Percentiles rank a stretch among this genome's conserved stretches.
Evolutionary conservation across 1,139 yeast genomes (phyloP).

Genomic region (Hemisphaericaspora lyxosophila): DNA sequence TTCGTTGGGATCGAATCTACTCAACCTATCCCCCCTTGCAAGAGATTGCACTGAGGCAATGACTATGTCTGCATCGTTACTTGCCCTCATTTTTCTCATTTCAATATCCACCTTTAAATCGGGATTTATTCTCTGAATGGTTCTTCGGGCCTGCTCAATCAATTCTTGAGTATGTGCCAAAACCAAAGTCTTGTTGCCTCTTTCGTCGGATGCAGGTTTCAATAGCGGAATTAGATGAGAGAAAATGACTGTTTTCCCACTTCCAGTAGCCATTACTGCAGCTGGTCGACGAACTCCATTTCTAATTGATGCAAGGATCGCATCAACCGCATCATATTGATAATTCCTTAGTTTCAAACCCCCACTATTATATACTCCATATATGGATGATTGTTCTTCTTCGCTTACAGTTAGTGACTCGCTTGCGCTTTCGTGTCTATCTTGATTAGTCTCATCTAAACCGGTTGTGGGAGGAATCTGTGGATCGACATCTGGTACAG

Average conservation of each 20-base stretch:
- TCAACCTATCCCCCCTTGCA: constrained; percentile 47
- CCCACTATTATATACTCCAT: background rate
- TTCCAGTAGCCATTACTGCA: constrained; percentile 89
- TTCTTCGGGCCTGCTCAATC: constrained; percentile 64
- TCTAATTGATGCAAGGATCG: constrained; percentile 51
- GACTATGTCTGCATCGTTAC: constrained; percentile 56
- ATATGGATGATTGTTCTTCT: no score
- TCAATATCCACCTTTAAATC: constrained; percentile 62
- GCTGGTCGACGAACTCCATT: constrained; percentile 62
- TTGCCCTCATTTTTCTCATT: constrained; percentile 54
- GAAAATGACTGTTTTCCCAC: constrained; percentile 90
- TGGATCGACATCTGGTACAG: no score
- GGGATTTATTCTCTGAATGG: constrained; percentile 52
- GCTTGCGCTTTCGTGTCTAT: no score
- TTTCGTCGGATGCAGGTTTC: constrained; percentile 23
- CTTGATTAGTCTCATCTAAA: no score
- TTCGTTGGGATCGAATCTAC: constrained; percentile 52
- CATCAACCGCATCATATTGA: constrained; percentile 67
- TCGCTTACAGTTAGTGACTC: no score
- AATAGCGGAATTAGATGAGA: constrained; percentile 60
- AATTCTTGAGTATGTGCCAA: constrained; percentile 83
- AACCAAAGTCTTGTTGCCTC: constrained; percentile 57
- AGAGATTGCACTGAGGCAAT: constrained; percentile 80
- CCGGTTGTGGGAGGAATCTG: no score
- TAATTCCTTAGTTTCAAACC: constrained; percentile 46